phyloP scores from a whole-genome alignment of 495 filamentous ascomycete species.

The Aspergillus incahuasiensis region DNA sequence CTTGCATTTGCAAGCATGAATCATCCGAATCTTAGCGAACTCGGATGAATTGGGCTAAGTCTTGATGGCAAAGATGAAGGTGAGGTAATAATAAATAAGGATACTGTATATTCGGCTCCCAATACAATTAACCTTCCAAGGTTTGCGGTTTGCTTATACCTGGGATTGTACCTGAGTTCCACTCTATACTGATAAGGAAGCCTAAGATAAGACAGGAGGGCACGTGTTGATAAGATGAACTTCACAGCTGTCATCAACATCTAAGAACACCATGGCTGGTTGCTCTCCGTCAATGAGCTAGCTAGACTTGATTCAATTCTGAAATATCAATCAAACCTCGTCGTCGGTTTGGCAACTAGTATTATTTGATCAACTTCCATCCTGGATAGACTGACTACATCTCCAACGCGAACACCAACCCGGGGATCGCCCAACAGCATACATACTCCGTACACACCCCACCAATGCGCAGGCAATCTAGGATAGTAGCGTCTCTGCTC shows the following conservation, averaged over 20 bases:
- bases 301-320: background rate
- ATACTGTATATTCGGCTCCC: too few relatives aligned
- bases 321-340: background rate
- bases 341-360: background rate
- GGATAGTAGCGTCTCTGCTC: conserved; percentile 26
- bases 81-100: too few relatives aligned
- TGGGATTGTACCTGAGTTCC: background rate
- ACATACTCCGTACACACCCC: background rate
- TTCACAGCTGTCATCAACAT: conserved; percentile 12
- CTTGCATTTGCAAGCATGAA: conserved; percentile 9
- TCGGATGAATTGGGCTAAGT: too few relatives aligned
- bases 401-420: background rate
- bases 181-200: background rate
- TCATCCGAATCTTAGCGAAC: background rate
- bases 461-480: conserved; percentile 27
- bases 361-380: background rate
- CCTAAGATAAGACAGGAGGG: background rate
- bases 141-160: too few relatives aligned
- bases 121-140: too few relatives aligned
- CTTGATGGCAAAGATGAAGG: too few relatives aligned
- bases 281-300: background rate
- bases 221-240: conserved; percentile 21
- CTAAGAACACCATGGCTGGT: background rate
- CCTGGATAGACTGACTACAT: background rate
- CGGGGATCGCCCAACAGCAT: background rate